Evolutionary conservation across 208 protist species (phyloP).

Genomic region (Leishmania tropica): DNA sequence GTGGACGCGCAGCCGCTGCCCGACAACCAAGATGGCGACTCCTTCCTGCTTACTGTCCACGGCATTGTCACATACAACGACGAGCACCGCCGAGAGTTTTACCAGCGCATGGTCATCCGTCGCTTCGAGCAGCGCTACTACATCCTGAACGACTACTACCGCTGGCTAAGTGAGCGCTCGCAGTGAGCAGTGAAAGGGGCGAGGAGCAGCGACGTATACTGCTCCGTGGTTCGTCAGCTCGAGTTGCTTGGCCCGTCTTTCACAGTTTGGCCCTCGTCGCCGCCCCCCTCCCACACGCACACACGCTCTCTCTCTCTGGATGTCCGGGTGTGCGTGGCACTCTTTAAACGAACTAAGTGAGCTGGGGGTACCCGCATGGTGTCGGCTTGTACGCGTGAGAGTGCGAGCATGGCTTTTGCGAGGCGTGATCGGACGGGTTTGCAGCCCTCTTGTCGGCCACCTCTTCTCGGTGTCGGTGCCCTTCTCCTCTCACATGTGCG

Average conservation of each 20-base stretch:
- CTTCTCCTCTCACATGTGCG: neutral
- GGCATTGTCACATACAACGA: constrained; percentile 86
- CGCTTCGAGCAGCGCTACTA: constrained; percentile 73
- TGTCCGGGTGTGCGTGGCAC: neutral
- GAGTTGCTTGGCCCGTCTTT: neutral
- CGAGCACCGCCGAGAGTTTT: constrained; percentile 89
- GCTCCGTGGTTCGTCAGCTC: neutral
- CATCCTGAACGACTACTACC: constrained; percentile 93
- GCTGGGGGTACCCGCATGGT: neutral
- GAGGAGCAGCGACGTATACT: neutral
- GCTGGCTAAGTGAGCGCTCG: constrained; percentile 78
- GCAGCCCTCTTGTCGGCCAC: neutral
- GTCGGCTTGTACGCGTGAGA: neutral
- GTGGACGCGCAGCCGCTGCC: constrained; percentile 92
- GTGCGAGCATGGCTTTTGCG: neutral
- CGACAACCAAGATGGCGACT: constrained; percentile 74
- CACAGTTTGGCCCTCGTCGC: neutral
- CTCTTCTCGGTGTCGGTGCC: neutral
- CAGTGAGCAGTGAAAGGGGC: constrained; percentile 9
- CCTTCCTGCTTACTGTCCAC: constrained; percentile 81
- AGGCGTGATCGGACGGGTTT: neutral
- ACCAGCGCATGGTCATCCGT: constrained; percentile 84
- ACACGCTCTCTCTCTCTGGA: neutral
- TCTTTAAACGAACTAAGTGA: neutral
- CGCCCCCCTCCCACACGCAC: neutral